Percentiles rank a stretch among this genome's conserved stretches.
Evolutionary conservation across 225 moss, liverwort and hornwort genomes (phyloP).

Genomic region (Takakia lepidozioides): DNA sequence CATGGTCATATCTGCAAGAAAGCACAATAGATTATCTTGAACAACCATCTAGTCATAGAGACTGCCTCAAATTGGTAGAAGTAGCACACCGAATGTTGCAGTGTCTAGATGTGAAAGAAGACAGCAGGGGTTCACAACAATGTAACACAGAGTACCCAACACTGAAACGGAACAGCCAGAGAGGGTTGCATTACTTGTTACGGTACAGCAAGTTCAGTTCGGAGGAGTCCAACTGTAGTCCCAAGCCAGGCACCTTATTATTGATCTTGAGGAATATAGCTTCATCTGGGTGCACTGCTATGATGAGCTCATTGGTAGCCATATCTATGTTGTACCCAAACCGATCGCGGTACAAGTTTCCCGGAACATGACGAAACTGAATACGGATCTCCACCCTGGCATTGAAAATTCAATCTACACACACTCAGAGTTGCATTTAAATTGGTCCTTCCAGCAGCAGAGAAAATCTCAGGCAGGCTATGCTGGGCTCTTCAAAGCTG

Average conservation of each 20-base stretch:
- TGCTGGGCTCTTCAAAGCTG: no score
- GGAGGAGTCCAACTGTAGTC: conserved; percentile 67
- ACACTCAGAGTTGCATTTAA: no score
- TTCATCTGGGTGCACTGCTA: conserved; percentile 77
- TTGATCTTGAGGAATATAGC: conserved; percentile 81
- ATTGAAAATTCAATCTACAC: not conserved
- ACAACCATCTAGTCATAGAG: no score
- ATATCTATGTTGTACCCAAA: conserved; percentile 58
- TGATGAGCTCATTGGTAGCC: conserved; percentile 76
- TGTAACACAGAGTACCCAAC: no score
- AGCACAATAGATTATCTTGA: no score
- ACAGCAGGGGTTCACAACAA: no score
- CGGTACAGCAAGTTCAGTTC: conserved; percentile 77
- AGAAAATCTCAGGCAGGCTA: no score
- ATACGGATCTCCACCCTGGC: conserved; percentile 89
- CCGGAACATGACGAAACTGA: conserved; percentile 74
- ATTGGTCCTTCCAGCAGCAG: no score
- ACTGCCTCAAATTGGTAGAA: no score
- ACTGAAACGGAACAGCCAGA: no score
- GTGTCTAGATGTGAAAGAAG: no score
- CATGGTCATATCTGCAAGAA: conserved; percentile 42
- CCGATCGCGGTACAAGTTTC: conserved; percentile 71
- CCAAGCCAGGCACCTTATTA: conserved; percentile 89
- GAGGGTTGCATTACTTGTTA: conserved; percentile 43
- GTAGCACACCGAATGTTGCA: no score